phyloP scores from a whole-genome alignment of 768 basidiomycete genomes.

The Amanita polypyramis region DNA sequence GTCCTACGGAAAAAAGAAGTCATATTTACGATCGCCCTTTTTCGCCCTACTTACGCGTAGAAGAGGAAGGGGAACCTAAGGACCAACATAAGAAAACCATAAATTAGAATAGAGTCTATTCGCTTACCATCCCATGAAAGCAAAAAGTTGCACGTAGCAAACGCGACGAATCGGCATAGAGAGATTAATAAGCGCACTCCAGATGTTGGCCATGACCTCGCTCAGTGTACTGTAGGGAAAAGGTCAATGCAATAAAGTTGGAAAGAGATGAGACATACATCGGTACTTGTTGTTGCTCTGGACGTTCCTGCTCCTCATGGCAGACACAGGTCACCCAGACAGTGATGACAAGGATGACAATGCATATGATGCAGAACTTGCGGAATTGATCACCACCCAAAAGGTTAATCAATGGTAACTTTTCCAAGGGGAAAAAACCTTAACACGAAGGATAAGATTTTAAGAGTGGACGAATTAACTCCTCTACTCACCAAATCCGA shows the following conservation, averaged over 20 bases:
- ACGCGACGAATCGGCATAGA: conserved; percentile 82
- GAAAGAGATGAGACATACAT: conserved; percentile 20
- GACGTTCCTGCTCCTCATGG: conserved; percentile 70
- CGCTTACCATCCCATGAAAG: conserved; percentile 90
- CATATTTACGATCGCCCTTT: background rate
- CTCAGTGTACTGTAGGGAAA: conserved; percentile 37
- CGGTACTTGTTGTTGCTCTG: conserved; percentile 27
- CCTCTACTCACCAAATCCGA: conserved; percentile 62
- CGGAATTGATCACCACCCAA: conserved; percentile 92
- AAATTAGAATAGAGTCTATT: background rate
- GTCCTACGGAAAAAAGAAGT: conserved; percentile 39
- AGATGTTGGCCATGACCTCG: conserved; percentile 77
- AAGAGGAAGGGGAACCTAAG: conserved; percentile 91
- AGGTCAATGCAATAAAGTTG: conserved; percentile 2
- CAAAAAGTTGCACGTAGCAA: conserved; percentile 88
- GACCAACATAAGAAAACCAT: background rate
- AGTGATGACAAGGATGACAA: conserved; percentile 66
- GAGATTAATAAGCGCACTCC: conserved; percentile 57
- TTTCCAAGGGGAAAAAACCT: conserved; percentile 85
- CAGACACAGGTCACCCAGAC: conserved; percentile 85
- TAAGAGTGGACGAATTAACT: background rate
- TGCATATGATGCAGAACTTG: conserved; percentile 86
- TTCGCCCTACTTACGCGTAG: conserved; percentile 49
- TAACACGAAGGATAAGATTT: conserved; percentile 9
- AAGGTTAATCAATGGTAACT: conserved; percentile 65